A percentile compares a stretch with the other conserved stretches of the same genome.
These are phyloP conservation scores for Adansonia madagascariensis DNA, from an alignment of 441 rosid genomes.

Conservation along the genomic window DNA sequence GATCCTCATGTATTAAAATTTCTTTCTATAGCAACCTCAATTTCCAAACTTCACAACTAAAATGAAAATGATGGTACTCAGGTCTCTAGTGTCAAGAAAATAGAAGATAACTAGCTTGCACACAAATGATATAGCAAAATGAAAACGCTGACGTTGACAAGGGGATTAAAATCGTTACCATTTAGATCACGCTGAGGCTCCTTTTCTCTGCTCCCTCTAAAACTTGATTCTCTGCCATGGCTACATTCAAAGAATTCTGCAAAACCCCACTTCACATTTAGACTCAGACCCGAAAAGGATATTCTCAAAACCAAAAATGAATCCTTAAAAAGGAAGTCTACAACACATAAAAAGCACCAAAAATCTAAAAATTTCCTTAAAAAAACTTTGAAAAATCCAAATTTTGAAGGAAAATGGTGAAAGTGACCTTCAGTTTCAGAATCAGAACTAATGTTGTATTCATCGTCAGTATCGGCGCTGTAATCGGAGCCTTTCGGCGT, in stretches of 20 bases:
- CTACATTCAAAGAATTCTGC: constrained; percentile 24
- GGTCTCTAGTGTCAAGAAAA: neutral
- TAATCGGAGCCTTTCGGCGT: constrained; percentile 64
- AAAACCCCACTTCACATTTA: constrained; percentile 25
- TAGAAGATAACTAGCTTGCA: neutral
- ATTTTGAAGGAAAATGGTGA: neutral
- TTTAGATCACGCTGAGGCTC: constrained; percentile 39
- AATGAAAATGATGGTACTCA: neutral
- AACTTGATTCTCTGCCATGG: constrained; percentile 23
- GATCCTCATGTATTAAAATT: neutral
- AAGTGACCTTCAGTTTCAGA: constrained; percentile 45
- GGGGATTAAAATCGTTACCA: constrained; percentile 36
- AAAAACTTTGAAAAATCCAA: neutral
- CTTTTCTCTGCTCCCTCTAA: constrained; percentile 34
- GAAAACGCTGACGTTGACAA: neutral
- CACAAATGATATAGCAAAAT: neutral
- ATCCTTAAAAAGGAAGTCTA: neutral
- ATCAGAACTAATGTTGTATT: constrained; percentile 37
- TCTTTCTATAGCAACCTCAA: neutral
- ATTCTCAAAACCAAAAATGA: constrained; percentile 6
- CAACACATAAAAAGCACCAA: neutral
- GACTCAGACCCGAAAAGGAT: neutral
- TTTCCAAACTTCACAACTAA: constrained; percentile 1
- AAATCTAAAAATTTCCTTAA: neutral
- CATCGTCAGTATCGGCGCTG: constrained; percentile 78